Base-by-base conservation (phyloP, 2,329 filamentous ascomycete genomes). In the Chaetomiaceae sp. region DNA sequence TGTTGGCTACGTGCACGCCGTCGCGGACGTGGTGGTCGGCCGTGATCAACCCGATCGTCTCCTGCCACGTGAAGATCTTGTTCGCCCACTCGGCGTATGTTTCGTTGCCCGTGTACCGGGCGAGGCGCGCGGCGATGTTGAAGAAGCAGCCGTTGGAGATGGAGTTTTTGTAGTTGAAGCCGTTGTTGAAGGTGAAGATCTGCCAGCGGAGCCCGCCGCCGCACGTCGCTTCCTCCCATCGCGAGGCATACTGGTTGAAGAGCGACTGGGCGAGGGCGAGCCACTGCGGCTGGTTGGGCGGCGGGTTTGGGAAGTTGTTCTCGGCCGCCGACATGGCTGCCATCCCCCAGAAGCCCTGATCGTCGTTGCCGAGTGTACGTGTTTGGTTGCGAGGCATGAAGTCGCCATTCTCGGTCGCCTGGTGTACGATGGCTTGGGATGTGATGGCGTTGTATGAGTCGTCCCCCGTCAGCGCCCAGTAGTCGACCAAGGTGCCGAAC, bases 291-390 rank as follows among this genome's bases (percentile, higher is more conserved):
- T 83, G 65, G 51, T 76, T 78, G 0, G 72, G 57, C 0, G 79
- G 76, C 4, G 86, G 84, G 60, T 89, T 78, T 2, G 85, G 84
- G 61, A 86, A 92, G 56, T 82, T 83, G 61, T 84, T 80, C 68
- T 95, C 89, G 33, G 86, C 85, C 2, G 89, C 89, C 9, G 80
- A 78, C 75, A 95, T 86, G 54, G 85, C 86, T 1, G 88, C 81
- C 73, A 93, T 78, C n/a, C 80, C 87, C 89, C 89, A 95, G 69
- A 93, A 92, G 5, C 86, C 84, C 66, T 89, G 86, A 60, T 89
- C 86, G 57, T 89, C 86, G 67, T 88, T 89, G 57, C 85, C 85
- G 55, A 77, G 67, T 2, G 75, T 76, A 42, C 71, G 67, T 6
- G 80, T 82, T 65, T 84, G 81, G 66, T 85, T 85, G n/a, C 66